Evolutionary conservation across 2,329 filamentous ascomycete species (phyloP), one percentile per base, ranked within the genome.

Genomic region (Neocucurbitaria cava): DNA sequence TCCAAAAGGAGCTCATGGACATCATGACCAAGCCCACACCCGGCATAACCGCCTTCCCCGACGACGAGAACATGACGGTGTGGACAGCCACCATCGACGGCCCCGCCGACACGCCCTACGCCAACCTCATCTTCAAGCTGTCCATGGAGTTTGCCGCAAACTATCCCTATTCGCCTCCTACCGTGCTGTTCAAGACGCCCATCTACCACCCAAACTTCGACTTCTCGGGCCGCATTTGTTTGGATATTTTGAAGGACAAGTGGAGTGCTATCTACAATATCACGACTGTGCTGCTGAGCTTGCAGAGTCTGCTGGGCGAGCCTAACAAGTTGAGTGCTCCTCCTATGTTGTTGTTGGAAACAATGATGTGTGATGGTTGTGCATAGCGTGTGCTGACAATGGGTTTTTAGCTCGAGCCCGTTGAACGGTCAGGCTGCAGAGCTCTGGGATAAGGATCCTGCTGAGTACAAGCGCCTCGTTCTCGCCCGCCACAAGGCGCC

Each of bases 141-240:
- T 89, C 88, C 65, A 94, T 99, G 75, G 84, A 87, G 43, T 99
- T 98, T 78, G 92, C 94, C 8, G 82, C 85, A 68, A 96, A 94
- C 80, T 99, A 99, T 75, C 95, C 95, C 9, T 97, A 97, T 76
- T 86, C 89, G 1, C 87, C 95, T 20, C 95, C 95, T 0, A 92
- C 89, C 2, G 95, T 99, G 17, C 85, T 96, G 55, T 99, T 97
- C 87, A 96, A 93, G 82, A 99, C 96, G 6, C 95, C 95, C 33
- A 97, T 99, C 79, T 99, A 98, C 83, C 95, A 99, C 78, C 95
- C 95, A 49, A 99, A 99, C 70, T 91, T 99, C 67, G 95, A 99
- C 80, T 97, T 99, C 81, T 93, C 90, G 3, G 95, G 95, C 36
- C 87, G 95, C 52, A 99, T 99, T 78, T 99, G 95, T 77, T 84